phyloP scores from a whole-genome alignment of 1,284 basidiomycete genomes.

The Papiliotrema nemorosa region DNA sequence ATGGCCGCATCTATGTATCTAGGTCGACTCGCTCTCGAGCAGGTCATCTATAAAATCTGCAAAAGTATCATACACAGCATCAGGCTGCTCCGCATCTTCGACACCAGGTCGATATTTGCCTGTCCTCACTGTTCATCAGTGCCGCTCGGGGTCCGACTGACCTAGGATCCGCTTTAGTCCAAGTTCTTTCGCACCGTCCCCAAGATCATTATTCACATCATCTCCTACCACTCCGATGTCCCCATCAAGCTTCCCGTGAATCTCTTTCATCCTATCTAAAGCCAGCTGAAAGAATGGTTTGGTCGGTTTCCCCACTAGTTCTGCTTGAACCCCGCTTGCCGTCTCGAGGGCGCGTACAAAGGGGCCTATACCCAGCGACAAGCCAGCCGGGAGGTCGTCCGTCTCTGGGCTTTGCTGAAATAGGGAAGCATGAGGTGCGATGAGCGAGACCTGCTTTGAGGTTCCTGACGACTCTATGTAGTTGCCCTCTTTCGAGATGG shows the following conservation, averaged over 20 bases:
- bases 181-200: conserved; percentile 60
- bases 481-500: conserved; percentile 15
- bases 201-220: conserved; percentile 63
- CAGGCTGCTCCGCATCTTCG: conserved; percentile 49
- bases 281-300: conserved; percentile 60
- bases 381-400: conserved; percentile 51
- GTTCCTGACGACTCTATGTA: background rate
- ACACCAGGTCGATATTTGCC: conserved; percentile 36
- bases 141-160: conserved; percentile 28
- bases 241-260: conserved; percentile 18
- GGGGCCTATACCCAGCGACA: conserved; percentile 66
- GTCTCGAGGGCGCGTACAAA: conserved; percentile 64
- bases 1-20: background rate
- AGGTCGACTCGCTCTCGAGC: conserved; percentile 2
- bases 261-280: conserved; percentile 52
- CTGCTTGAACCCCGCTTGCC: conserved; percentile 55
- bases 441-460: conserved; percentile 49
- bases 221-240: conserved; percentile 64
- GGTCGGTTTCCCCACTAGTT: conserved; percentile 64
- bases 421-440: conserved; percentile 52
- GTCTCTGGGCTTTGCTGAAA: conserved; percentile 58
- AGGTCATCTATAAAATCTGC: conserved; percentile 57
- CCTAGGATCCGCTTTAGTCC: conserved; percentile 64
- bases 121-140: conserved; percentile 24
- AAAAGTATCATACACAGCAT: conserved; percentile 58